Conservation (phyloP, 148 eudicot species). For the Amaranthus palmeri region DNA sequence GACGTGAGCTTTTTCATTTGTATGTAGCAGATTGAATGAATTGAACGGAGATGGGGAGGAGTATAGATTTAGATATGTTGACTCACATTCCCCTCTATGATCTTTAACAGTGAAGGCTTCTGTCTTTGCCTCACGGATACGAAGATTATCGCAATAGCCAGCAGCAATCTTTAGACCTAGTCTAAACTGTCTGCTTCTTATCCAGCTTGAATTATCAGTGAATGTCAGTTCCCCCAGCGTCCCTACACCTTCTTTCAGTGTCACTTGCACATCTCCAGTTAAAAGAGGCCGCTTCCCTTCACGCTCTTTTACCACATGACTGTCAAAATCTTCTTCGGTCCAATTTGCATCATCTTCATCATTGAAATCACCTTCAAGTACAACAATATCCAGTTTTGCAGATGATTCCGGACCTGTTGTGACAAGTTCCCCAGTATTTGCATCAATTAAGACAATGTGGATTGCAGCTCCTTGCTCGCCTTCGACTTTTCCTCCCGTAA, state of each 20-base stretch:
- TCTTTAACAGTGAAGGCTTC: slow-evolving; percentile 96
- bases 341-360: slow-evolving; percentile 75
- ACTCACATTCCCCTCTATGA: slow-evolving; percentile 93
- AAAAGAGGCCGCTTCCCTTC: slow-evolving; percentile 97
- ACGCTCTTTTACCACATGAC: slow-evolving; percentile 84
- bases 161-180: slow-evolving; percentile 74
- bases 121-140: slow-evolving; percentile 89
- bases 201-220: slow-evolving; percentile 98
- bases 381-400: slow-evolving; percentile 75
- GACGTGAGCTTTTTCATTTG: too few species aligned
- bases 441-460: slow-evolving; percentile 73
- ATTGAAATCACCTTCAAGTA: slow-evolving; percentile 95
- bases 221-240: slow-evolving; percentile 83
- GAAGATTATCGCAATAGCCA: slow-evolving; percentile 59
- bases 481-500: slow-evolving; percentile 87
- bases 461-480: slow-evolving; percentile 90
- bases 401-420: slow-evolving; percentile 78
- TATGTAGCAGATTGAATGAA: too few species aligned
- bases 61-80: not conserved
- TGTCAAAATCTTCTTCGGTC: slow-evolving; percentile 80
- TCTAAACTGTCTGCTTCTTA: slow-evolving; percentile 85
- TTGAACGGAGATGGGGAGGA: too few species aligned
- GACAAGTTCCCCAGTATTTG: slow-evolving; percentile 59
- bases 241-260: slow-evolving; percentile 83
- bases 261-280: slow-evolving; percentile 75